Evolutionary conservation across 164 flowering plant genomes (phyloP).

Genomic region (Nelumbo lutea): DNA sequence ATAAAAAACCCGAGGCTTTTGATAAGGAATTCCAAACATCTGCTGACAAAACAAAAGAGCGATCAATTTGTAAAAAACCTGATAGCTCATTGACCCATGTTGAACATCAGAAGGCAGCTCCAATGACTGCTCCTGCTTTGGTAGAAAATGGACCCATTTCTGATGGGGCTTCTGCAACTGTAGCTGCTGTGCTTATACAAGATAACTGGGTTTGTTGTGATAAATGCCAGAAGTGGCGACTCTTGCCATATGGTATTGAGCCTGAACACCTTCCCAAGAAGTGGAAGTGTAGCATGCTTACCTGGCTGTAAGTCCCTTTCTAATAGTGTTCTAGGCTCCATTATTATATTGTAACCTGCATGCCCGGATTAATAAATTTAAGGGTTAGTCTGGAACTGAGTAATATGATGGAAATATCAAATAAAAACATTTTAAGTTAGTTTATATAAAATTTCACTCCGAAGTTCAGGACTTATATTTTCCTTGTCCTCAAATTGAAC

Average conservation of each 20-base stretch:
- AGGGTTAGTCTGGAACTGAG: background rate
- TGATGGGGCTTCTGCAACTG: slow-evolving; percentile 31
- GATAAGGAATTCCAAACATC: slow-evolving; percentile 24
- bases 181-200: slow-evolving; percentile 40
- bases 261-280: slow-evolving; percentile 65
- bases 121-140: slow-evolving; percentile 18
- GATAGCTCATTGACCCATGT: slow-evolving; percentile 24
- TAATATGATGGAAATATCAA: no score
- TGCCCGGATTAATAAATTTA: background rate
- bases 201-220: slow-evolving; percentile 89
- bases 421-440: no score
- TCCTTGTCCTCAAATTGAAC: no score
- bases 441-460: no score
- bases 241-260: slow-evolving; percentile 67
- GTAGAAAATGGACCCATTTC: slow-evolving; percentile 24
- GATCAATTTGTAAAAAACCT: slow-evolving; percentile 25
- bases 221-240: slow-evolving; percentile 82
- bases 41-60: slow-evolving; percentile 29
- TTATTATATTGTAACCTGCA: background rate
- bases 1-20: slow-evolving; percentile 22
- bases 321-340: background rate
- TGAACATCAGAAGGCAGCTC: slow-evolving; percentile 16
- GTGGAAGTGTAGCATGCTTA: slow-evolving; percentile 93
- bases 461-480: no score
- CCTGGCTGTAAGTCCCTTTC: slow-evolving; percentile 86